A percentile compares a stretch with the other conserved stretches of the same genome.
phyloP scores from a whole-genome alignment of 257 asterid species.

The Fraxinus excelsior region DNA sequence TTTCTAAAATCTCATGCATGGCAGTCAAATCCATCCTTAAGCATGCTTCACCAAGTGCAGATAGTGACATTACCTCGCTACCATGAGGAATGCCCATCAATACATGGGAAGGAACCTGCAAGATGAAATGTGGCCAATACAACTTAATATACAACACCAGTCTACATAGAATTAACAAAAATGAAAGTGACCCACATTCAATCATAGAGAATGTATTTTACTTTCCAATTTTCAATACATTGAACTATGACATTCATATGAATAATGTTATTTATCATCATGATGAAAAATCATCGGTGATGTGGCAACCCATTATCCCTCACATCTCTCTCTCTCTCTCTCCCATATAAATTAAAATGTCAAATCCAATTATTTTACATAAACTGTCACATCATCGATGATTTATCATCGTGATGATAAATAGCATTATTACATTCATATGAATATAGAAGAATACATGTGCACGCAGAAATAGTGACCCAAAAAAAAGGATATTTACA shows the following conservation, averaged over 20 bases:
- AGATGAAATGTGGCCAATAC: background rate
- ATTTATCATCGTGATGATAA: too few species aligned
- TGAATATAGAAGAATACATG: background rate
- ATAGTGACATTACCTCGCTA: conserved; percentile 44
- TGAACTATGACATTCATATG: background rate
- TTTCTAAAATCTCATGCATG: conserved; percentile 66
- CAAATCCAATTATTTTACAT: too few species aligned
- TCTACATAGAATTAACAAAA: background rate
- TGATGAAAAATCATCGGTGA: too few species aligned
- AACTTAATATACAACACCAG: background rate
- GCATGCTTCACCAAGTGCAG: conserved; percentile 74
- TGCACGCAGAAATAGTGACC: background rate
- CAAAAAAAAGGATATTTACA: background rate
- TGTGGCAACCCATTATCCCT: too few species aligned
- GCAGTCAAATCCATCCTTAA: conserved; percentile 70
- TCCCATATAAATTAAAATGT: too few species aligned
- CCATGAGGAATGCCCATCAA: conserved; percentile 65
- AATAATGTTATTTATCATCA: too few species aligned
- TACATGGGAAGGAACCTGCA: conserved; percentile 63
- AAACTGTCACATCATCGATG: too few species aligned
- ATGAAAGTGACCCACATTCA: background rate
- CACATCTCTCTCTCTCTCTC: too few species aligned
- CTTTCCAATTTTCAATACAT: background rate
- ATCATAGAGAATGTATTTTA: background rate
- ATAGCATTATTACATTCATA: background rate